These are phyloP conservation scores for Irpex sp. DNA, from an alignment of 1,284 basidiomycete genomes.

Conservation along the genomic window DNA sequence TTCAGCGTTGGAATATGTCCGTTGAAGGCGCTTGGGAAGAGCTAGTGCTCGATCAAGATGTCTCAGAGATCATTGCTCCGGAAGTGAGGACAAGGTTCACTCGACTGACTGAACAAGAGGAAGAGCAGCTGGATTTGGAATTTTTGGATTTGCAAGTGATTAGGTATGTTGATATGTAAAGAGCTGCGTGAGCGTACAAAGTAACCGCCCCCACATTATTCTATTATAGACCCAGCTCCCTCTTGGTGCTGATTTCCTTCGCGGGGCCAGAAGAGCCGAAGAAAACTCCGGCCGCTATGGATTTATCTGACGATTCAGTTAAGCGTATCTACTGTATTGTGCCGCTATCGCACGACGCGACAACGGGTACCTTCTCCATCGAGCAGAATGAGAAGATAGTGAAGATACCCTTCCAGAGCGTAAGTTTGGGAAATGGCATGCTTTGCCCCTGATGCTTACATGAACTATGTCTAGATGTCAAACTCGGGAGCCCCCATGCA, in stretches of 20 bases:
- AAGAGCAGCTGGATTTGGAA: slow-evolving; percentile 58
- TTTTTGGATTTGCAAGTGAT: slow-evolving; percentile 65
- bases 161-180: slow-evolving; percentile 36
- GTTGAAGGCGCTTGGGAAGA: slow-evolving; percentile 63
- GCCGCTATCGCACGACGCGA: slow-evolving; percentile 35
- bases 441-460: slow-evolving; percentile 3
- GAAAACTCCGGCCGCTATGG: slow-evolving; percentile 26
- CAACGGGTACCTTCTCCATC: slow-evolving; percentile 41
- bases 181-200: not conserved
- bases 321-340: slow-evolving; percentile 65
- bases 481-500: slow-evolving; percentile 64
- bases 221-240: slow-evolving; percentile 22
- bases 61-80: slow-evolving; percentile 38
- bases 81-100: slow-evolving; percentile 43
- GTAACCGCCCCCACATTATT: not conserved
- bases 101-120: slow-evolving; percentile 29
- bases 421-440: slow-evolving; percentile 30
- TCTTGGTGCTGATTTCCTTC: slow-evolving; percentile 67
- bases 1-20: slow-evolving; percentile 67
- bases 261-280: slow-evolving; percentile 46
- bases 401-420: slow-evolving; percentile 72
- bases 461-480: slow-evolving; percentile 43
- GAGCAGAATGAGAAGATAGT: slow-evolving; percentile 52
- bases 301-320: slow-evolving; percentile 32
- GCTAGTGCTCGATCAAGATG: slow-evolving; percentile 48